Conservation (phyloP, 2,329 filamentous ascomycete genomes). For the Tolypocladium pustulatum region DNA sequence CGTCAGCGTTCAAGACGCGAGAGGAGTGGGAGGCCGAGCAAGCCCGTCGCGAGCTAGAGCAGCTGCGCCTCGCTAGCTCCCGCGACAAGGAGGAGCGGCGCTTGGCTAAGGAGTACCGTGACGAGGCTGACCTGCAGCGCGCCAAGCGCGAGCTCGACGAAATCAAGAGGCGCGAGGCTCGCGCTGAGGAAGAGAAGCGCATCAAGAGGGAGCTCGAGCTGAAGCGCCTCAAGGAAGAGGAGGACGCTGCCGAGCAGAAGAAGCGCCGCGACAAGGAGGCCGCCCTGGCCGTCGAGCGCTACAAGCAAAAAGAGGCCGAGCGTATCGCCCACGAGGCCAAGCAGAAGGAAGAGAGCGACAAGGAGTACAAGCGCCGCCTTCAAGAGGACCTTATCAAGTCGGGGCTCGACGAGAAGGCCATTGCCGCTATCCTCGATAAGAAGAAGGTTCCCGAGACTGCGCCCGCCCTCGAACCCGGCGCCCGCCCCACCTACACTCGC, state of each 20-base stretch:
- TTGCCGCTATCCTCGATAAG: conserved; percentile 48
- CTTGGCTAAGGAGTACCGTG: conserved; percentile 27
- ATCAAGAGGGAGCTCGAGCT: conserved; percentile 43
- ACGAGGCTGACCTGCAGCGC: conserved; percentile 39
- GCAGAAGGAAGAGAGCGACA: conserved; percentile 37
- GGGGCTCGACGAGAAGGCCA: conserved; percentile 48
- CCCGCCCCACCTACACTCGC: conserved; percentile 48
- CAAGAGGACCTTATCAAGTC: conserved; percentile 48
- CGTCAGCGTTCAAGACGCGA: conserved; percentile 25
- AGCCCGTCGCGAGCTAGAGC: conserved; percentile 32
- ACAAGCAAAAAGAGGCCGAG: conserved; percentile 37
- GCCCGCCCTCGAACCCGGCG: conserved; percentile 6
- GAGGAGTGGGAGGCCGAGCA: conserved; percentile 31
- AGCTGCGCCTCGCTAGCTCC: conserved; percentile 29
- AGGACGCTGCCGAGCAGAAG: conserved; percentile 32
- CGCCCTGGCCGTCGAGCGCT: conserved; percentile 38
- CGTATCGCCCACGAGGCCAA: conserved; percentile 34
- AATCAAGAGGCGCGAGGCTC: conserved; percentile 34
- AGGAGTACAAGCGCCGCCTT: conserved; percentile 43
- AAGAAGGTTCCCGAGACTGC: conserved; percentile 32
- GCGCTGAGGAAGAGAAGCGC: conserved; percentile 36
- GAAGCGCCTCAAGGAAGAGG: conserved; percentile 34
- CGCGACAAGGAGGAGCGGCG: conserved; percentile 26
- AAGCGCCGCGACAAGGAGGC: conserved; percentile 33
- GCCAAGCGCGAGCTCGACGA: conserved; percentile 37